Conservation (phyloP, 2,329 filamentous ascomycete species). For the Leptographium flavum region DNA sequence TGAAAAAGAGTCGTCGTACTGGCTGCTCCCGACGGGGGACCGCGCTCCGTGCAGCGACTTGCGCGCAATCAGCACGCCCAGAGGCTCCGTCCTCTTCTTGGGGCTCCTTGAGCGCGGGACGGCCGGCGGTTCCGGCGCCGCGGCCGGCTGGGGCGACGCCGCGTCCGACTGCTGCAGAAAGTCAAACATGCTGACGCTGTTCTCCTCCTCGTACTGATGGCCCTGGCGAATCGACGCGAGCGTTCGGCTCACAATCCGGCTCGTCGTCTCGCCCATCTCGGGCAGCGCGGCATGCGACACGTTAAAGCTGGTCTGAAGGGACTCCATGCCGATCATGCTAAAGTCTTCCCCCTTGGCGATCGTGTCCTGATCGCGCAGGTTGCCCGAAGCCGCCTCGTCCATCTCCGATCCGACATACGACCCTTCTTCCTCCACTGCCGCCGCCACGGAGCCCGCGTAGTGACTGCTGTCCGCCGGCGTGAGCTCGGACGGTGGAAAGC, state of each 20-base stretch:
- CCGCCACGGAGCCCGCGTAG: too few species aligned
- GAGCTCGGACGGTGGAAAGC: neutral
- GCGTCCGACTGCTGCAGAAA: constrained; percentile 5
- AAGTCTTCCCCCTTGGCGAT: constrained; percentile 17
- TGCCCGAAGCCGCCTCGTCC: constrained; percentile 4
- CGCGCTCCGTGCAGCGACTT: constrained; percentile 5
- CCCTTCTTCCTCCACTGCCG: constrained; percentile 9
- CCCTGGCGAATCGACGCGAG: constrained; percentile 33
- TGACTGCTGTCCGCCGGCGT: too few species aligned
- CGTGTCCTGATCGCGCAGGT: constrained; percentile 15
- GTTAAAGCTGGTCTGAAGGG: constrained; percentile 10
- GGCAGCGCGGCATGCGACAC: constrained; percentile 28
- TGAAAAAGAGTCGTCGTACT: constrained; percentile 42
- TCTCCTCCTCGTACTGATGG: neutral
- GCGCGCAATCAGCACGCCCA: constrained; percentile 6
- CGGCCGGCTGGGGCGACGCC: neutral
- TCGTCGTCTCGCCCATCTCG: constrained; percentile 41
- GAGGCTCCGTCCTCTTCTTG: constrained; percentile 7
- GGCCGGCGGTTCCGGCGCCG: neutral
- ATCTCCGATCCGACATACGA: constrained; percentile 15
- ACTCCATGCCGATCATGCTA: constrained; percentile 14
- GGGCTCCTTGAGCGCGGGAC: neutral
- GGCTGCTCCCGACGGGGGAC: neutral
- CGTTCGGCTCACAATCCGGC: constrained; percentile 39
- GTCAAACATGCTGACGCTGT: constrained; percentile 5